Conservation (phyloP, 768 basidiomycete species). For the Brasilioporus rufonigricans region DNA sequence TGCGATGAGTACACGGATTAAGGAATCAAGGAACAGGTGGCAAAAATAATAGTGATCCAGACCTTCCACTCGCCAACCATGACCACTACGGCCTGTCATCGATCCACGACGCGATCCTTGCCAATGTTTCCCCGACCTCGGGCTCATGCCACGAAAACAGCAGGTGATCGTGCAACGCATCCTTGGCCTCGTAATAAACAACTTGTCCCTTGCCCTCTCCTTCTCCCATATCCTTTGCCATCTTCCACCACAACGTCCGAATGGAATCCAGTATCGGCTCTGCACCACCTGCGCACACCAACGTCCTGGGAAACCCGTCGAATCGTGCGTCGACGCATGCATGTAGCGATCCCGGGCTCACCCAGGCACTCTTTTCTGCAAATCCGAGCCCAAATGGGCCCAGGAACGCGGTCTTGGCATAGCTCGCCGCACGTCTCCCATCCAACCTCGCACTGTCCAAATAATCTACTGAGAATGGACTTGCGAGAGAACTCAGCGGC, state of each 20-base stretch:
- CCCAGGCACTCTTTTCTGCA: constrained; percentile 49
- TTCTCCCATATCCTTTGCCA: constrained; percentile 53
- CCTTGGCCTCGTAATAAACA: constrained; percentile 47
- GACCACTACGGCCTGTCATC: constrained; percentile 61
- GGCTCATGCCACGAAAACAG: constrained; percentile 47
- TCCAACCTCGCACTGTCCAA: constrained; percentile 17
- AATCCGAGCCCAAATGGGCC: constrained; percentile 48
- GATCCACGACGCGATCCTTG: too few species aligned
- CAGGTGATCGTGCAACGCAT: constrained; percentile 54
- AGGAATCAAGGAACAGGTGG: too few species aligned
- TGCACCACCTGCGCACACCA: constrained; percentile 56
- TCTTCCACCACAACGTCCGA: constrained; percentile 43
- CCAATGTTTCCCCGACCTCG: too few species aligned
- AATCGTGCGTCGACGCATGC: constrained; percentile 42
- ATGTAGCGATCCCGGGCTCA: constrained; percentile 56
- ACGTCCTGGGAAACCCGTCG: constrained; percentile 55
- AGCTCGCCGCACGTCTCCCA: background rate
- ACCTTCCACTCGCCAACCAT: too few species aligned
- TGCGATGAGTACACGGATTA: too few species aligned
- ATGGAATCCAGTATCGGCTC: constrained; percentile 60
- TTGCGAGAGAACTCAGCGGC: constrained; percentile 38
- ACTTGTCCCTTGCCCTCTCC: constrained; percentile 39
- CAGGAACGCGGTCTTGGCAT: constrained; percentile 36
- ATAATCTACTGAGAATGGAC: constrained; percentile 27
- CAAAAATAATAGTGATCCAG: too few species aligned